Evolutionary conservation across 2,329 filamentous ascomycete genomes (phyloP), one percentile per base, ranked within the genome.

Genomic region (Tolypocladium guangdongense): DNA sequence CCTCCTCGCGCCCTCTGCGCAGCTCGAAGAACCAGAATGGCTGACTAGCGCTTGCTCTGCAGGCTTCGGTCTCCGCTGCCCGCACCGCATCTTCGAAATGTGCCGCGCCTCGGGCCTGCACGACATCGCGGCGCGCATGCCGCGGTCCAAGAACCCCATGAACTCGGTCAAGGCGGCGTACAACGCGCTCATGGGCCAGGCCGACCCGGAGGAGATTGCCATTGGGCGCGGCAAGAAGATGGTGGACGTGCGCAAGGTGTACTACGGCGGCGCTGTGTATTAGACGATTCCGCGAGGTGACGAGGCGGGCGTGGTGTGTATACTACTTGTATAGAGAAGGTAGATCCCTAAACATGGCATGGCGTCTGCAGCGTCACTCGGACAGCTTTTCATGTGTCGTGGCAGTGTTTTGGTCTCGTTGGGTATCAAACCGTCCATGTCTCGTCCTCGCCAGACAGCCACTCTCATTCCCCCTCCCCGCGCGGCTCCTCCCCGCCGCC

Each of bases 31-130:
- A 16, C 8, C 12, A 6, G 24, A 14, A 18, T 22, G 2, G 10
- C 49, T 45, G 50, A 35, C 14, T n/a, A 6, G 37, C 10, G 2
- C 8, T 7, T n/a, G 27, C 27, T 32, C 27, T 14, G 27, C 56
- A 96, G 93, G 93, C 55, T 99, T 96, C 64, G 93, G 93, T 66
- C 85, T 97, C 60, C 89, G 93, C 64, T 90, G 88, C 67, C 90
- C 95, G 63, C 83, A 88, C 66, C 82, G 90, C 59, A 92, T 99
- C 69, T 97, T 91, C 71, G 92, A 99, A 71, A 90, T 99, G 77
- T 91, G 88, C 66, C 87, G 90, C 58, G 84, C 85, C 49, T 87
- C 84, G 41, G 93, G 93, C 59, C 90, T 99, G 64, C 78, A 86
- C 58, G 93, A 99, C 68, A 81, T 99, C 36, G 81, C 90, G 18